phyloP scores from a whole-genome alignment of 495 filamentous ascomycete species.

The Podospora australis region DNA sequence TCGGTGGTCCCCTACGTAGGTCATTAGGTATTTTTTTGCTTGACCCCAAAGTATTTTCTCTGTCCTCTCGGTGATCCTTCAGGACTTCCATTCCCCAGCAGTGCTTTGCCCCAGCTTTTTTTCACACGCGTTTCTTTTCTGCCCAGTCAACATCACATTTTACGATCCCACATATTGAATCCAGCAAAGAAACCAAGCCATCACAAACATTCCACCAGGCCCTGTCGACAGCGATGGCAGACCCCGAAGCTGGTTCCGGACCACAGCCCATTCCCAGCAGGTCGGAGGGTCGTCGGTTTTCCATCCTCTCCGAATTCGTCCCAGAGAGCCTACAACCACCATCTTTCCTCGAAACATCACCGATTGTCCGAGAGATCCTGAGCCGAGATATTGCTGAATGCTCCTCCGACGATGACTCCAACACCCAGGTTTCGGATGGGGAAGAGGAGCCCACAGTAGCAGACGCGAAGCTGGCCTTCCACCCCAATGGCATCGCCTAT shows the following conservation, averaged over 20 bases:
- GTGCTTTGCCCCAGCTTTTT: too few species aligned
- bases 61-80: too few species aligned
- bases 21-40: too few species aligned
- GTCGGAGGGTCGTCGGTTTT: constrained; percentile 13
- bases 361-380: constrained; percentile 61
- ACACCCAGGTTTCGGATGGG: constrained; percentile 17
- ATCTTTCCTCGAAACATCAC: constrained; percentile 33
- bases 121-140: too few species aligned
- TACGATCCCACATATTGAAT: too few species aligned
- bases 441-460: constrained; percentile 12
- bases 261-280: constrained; percentile 7
- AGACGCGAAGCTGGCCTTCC: constrained; percentile 54
- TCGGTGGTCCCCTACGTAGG: too few species aligned
- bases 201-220: too few species aligned
- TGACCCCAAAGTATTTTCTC: too few species aligned
- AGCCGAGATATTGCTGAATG: constrained; percentile 58
- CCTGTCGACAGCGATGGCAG: too few species aligned
- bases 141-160: too few species aligned
- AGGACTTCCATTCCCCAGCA: too few species aligned
- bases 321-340: constrained; percentile 14
- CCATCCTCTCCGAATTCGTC: constrained; percentile 14
- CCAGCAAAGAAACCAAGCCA: too few species aligned
- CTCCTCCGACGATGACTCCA: constrained; percentile 40
- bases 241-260: neutral
- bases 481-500: constrained; percentile 58